Base-by-base conservation (phyloP, 495 filamentous ascomycete species). In the Hypoxylon subgilvum region DNA sequence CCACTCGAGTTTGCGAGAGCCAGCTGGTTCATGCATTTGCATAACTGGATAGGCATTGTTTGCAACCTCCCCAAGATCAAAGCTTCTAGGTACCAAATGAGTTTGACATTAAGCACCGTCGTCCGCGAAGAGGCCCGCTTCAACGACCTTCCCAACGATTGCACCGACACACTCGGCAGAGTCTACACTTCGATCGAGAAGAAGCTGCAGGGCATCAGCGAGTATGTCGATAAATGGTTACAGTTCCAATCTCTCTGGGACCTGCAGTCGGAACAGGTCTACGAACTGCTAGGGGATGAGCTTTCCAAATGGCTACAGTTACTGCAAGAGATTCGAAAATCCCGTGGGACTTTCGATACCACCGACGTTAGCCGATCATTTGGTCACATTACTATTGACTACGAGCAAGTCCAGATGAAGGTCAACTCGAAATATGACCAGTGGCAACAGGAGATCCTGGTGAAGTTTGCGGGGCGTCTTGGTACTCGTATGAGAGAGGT, bases 181-280 rank as follows among this genome's bases (percentile, higher is more conserved):
- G 91, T 95, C 1, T 96, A 97, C 67, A 78, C 74, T 18, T 85
- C 84, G 1, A 79, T 99, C 13, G 92, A 97, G 67, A 79, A 81
- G 28, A 93, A 90, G 72, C 70, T 97, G 10, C 76, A 79, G 13
- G 84, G 86, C 14, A 88, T 97, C 25, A 82, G 87, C 13, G 75
- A 74, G 13, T 99, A 97, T 69, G 89, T 97, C 8, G 89, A 96
- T 66, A 91, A 96, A 74, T 99, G 94, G 94, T 77, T 97, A 28
- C 94, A 96, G 67, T 99, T 97, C 74, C 94, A 99, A 74, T 96
- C 93, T 2, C 82, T 99, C 16, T 99, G 94, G 94, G 94, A 99
- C 75, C 77, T 99, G 50, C 92, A 95, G 67, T 88, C 91, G 3
- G 95, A 97, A 61, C 89, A 96, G 56, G 91, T 99, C 0, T 96